Percentiles rank a stretch among this genome's conserved stretches.
Evolutionary conservation across 306 rosid genomes (phyloP).

Genomic region (Sindora glabra): DNA sequence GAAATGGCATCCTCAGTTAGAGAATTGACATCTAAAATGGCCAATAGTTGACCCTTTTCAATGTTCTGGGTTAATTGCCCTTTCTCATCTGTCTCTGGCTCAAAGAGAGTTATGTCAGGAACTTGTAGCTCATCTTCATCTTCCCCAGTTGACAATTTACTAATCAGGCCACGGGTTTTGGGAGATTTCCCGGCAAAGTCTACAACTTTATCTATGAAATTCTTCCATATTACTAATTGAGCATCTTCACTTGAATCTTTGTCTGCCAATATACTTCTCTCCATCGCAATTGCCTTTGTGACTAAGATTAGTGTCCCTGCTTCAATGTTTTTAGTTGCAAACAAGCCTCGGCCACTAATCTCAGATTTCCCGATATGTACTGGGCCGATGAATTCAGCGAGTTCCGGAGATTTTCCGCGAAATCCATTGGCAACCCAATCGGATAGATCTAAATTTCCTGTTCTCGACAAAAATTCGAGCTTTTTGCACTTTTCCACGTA

Average conservation of each 20-base stretch:
- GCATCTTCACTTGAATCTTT: slow-evolving; percentile 62
- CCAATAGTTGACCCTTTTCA: slow-evolving; percentile 42
- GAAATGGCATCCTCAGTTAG: slow-evolving; percentile 62
- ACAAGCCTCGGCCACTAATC: slow-evolving; percentile 70
- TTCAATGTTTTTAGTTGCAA: slow-evolving; percentile 59
- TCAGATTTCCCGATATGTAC: slow-evolving; percentile 62
- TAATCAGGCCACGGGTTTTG: slow-evolving; percentile 37
- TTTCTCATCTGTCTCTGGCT: slow-evolving; percentile 30
- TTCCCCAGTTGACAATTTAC: slow-evolving; percentile 57
- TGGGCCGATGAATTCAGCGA: slow-evolving; percentile 59
- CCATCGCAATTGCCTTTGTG: slow-evolving; percentile 61
- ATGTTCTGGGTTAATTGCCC: slow-evolving; percentile 5
- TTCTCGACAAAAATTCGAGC: slow-evolving; percentile 52
- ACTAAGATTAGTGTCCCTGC: slow-evolving; percentile 59
- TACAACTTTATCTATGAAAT: slow-evolving; percentile 47
- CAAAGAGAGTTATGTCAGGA: slow-evolving; percentile 46
- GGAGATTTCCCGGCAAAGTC: slow-evolving; percentile 34
- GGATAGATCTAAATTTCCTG: slow-evolving; percentile 70
- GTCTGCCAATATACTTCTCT: slow-evolving; percentile 62
- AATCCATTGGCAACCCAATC: slow-evolving; percentile 66
- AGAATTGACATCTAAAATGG: slow-evolving; percentile 73
- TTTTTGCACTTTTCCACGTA: slow-evolving; percentile 63
- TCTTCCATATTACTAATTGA: slow-evolving; percentile 86
- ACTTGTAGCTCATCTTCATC: slow-evolving; percentile 59
- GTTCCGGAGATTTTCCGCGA: slow-evolving; percentile 55